Evolutionary conservation across 345 rosid genomes (phyloP).

Genomic region (Salix exigua): DNA sequence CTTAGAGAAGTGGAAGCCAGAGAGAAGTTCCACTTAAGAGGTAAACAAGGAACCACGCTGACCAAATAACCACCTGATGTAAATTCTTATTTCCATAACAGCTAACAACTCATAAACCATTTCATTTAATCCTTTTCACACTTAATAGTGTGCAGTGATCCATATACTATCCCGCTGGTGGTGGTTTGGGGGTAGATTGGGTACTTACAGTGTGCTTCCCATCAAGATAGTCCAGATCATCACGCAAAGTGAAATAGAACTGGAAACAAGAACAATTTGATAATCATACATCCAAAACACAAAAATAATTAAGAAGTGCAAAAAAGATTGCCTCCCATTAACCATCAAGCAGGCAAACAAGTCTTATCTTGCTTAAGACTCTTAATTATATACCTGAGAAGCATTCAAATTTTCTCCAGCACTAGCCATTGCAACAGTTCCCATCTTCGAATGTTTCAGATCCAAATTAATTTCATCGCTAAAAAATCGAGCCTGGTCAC

Average conservation of each 20-base stretch:
- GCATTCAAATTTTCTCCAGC: constrained; percentile 96
- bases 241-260: constrained; percentile 87
- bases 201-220: constrained; percentile 87
- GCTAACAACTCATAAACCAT: no score
- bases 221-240: constrained; percentile 90
- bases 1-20: neutral
- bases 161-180: no score
- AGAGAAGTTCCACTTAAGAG: neutral
- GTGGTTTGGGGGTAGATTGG: neutral
- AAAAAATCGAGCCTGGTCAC: constrained; percentile 91
- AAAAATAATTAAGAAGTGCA: neutral
- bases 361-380: no score
- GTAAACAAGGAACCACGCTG: no score
- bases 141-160: no score
- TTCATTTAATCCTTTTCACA: no score
- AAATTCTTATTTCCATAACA: no score
- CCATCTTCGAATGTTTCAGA: constrained; percentile 76
- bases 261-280: constrained; percentile 32
- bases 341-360: no score
- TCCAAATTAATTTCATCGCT: constrained; percentile 82
- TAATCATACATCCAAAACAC: constrained; percentile 5
- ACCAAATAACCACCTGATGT: no score
- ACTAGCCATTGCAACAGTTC: constrained; percentile 94
- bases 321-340: neutral
- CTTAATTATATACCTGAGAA: constrained; percentile 59